A percentile compares a stretch with the other conserved stretches of the same genome.
phyloP scores from a whole-genome alignment of 768 basidiomycete species.

The Psilocybe sp. region DNA sequence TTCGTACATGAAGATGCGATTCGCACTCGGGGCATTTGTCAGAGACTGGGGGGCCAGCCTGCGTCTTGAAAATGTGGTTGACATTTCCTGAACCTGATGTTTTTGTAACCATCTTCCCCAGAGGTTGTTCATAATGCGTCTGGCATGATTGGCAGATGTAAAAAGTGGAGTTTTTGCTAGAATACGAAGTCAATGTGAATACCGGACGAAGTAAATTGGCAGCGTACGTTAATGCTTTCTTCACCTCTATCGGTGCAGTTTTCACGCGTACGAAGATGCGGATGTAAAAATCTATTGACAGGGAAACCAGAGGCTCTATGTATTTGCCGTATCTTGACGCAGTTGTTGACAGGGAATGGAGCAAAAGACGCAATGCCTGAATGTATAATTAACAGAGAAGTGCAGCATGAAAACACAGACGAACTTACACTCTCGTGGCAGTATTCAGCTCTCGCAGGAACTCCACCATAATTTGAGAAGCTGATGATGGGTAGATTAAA shows the following conservation, averaged over 20 bases:
- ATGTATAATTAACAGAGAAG: background rate
- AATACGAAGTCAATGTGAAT: slow-evolving; percentile 6
- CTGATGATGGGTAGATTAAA: slow-evolving; percentile 35
- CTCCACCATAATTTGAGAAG: slow-evolving; percentile 93
- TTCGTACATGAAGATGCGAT: slow-evolving; percentile 66
- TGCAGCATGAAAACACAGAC: background rate
- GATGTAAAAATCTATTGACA: slow-evolving; percentile 98
- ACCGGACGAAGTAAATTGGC: slow-evolving; percentile 19
- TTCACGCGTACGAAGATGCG: slow-evolving; percentile 84
- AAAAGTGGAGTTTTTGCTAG: slow-evolving; percentile 81
- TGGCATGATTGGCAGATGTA: slow-evolving; percentile 88
- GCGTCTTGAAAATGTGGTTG: slow-evolving; percentile 71
- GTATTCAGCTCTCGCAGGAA: slow-evolving; percentile 89
- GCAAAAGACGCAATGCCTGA: slow-evolving; percentile 88
- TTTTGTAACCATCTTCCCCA: slow-evolving; percentile 73
- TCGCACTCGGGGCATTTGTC: slow-evolving; percentile 83
- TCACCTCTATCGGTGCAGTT: slow-evolving; percentile 77
- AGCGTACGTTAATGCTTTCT: slow-evolving; percentile 68
- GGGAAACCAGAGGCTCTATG: slow-evolving; percentile 82
- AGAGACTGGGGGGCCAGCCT: slow-evolving; percentile 61
- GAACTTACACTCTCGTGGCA: slow-evolving; percentile 83
- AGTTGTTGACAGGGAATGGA: slow-evolving; percentile 80
- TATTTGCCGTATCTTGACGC: slow-evolving; percentile 91
- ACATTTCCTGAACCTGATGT: slow-evolving; percentile 53
- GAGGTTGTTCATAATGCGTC: slow-evolving; percentile 75